Evolutionary conservation across 169 alveolate species (phyloP), one percentile per base, ranked within the genome.

Genomic region (Toxoplasma gondii): DNA sequence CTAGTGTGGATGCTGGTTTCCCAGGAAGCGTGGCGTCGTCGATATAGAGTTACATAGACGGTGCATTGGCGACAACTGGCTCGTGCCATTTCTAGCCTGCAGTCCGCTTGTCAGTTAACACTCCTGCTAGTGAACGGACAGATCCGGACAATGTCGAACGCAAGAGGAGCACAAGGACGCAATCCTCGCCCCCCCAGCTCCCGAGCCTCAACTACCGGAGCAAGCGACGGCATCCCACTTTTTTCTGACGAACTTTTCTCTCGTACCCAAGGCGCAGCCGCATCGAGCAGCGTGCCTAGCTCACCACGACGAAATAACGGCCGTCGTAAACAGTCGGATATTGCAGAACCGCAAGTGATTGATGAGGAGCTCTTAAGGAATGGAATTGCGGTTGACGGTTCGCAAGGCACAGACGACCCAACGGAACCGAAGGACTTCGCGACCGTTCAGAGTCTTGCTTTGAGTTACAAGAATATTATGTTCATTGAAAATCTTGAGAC

Each of bases 291-390:
- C 1, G 74, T 19, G 27, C 67, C 74, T 10, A 27, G 74, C 29
- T 16, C 74, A 12, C n/a, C 74, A 31, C 24, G 74, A 1, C 7
- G n/a, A 4, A 64, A 16, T 16, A 16, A 4, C 22, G 74, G n/a
- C 5, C 74, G 24, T 74, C 44, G 10, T 34, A 31, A 34, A 39
- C 16, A 49, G 74, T 22, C 67, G 0, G 91, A 84, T 2, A 12
- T 49, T n/a, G 91, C 44, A 9, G 91, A 84, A 67, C 91, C 91
- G 34, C 91, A 84, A 31, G 91, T 84, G 9, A 84, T 84, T 44
- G 91, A 84, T 67, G 91, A 49, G 39, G 91, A 84, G 29, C 31
- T 84, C 4, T 49, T 84, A 22, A 84, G 10, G 41, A 10, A 27
- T 19, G 69, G 78, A 38, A 74, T 84, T 1, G 43, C 9, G 31